Evolutionary conservation across 305 asterid species (phyloP), one percentile per base, ranked within the genome.

Genomic region (Fraxinus velutina): DNA sequence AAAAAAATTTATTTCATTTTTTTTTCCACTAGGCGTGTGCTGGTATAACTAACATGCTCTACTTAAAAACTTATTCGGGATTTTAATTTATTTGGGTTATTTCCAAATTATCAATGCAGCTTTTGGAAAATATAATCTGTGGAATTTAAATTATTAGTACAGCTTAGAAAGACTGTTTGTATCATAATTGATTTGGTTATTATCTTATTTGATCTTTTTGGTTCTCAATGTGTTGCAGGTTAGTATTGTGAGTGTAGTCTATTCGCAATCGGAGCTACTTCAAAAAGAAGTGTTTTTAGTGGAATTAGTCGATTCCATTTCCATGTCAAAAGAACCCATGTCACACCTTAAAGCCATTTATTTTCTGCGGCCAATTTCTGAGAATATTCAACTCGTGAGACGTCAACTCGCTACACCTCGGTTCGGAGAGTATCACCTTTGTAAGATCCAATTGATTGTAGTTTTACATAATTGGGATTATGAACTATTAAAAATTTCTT

Each of bases 291-390:
- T 96, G 81, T 96, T 96, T 84, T 82, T 96, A 86, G 98, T 93
- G 89, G 98, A 96, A 84, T 89, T 93, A 76, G 90, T 96, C 77
- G 97, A 96, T 88, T 94, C 98, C 68, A 93, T 93, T 87, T 87
- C 96, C 47, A 92, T 89, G 98, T 94, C 99, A 4, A 96, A 91
- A 85, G 98, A 96, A 86, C 92, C 97, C 55, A 96, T 96, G 99
- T 90, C 97, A 6, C 99, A 94, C 87, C 97, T 96, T 27, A 96
- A 96, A 92, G 99, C 99, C 57, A 94, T 96, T 83, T 96, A 91
- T 90, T 96, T 96, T 88, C 91, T 96, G 77, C 97, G 98, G 77
- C 98, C 98, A 44, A 92, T 94, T 6, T 82, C 98, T 30, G 97
- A 92, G 81, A 96, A 96, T 87, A 88, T 96, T 85, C 97, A 90